Percentiles rank a stretch among this genome's conserved stretches.
Conservation (phyloP, 108 stramenopile genomes). For the Stephanodiscus triporus region DNA sequence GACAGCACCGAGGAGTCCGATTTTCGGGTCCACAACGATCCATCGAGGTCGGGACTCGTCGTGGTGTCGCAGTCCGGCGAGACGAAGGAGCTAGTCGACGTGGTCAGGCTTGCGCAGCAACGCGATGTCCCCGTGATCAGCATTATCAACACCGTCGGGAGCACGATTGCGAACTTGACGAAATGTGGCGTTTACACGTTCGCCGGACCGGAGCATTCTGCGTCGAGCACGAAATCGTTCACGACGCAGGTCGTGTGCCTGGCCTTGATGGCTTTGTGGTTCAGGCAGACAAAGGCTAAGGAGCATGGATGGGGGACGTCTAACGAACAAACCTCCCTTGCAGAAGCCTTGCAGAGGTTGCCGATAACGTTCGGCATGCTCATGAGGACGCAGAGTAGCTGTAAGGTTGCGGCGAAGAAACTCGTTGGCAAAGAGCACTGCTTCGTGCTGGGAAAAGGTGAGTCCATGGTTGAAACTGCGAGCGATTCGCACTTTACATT, state of each 20-base stretch:
- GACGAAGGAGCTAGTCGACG: conserved; percentile 80
- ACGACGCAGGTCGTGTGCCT: conserved; percentile 87
- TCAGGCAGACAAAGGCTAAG: conserved; percentile 63
- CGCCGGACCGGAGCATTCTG: conserved; percentile 86
- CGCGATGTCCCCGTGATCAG: conserved; percentile 58
- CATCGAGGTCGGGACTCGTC: conserved; percentile 56
- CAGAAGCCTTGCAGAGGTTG: conserved; percentile 79
- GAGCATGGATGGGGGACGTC: conserved; percentile 46
- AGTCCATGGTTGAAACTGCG: conserved; percentile 3
- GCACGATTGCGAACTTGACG: conserved; percentile 74
- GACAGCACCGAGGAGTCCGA: conserved; percentile 66
- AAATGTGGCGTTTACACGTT: conserved; percentile 88
- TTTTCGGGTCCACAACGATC: conserved; percentile 40
- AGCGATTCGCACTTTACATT: neutral
- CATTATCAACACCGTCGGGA: conserved; percentile 85
- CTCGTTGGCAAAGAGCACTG: conserved; percentile 70
- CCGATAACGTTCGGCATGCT: conserved; percentile 91
- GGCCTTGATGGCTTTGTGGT: conserved; percentile 79
- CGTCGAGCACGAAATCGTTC: conserved; percentile 91
- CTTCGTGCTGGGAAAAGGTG: conserved; percentile 84
- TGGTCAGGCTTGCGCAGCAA: conserved; percentile 54
- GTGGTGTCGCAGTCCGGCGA: conserved; percentile 86
- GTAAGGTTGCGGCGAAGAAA: conserved; percentile 60
- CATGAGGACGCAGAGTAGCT: conserved; percentile 65
- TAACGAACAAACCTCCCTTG: conserved; percentile 39